Evolutionary conservation across 2,329 filamentous ascomycete species (phyloP).

Genomic region (Penicillium sp.): DNA sequence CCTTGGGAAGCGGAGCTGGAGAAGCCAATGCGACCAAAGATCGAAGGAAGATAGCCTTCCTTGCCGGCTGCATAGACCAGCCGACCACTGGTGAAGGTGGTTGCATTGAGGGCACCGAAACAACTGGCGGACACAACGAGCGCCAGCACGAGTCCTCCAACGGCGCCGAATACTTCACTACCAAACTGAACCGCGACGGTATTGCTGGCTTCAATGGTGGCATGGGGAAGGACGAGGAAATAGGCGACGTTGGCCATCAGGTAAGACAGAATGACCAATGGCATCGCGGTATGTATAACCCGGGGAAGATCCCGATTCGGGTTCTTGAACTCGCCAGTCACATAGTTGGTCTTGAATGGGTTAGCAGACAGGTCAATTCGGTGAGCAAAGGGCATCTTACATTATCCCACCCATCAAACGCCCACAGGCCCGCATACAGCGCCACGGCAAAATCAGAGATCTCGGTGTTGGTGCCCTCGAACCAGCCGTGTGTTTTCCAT

Average conservation of each 20-base stretch:
- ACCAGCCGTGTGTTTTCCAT: constrained; percentile 89
- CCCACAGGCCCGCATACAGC: constrained; percentile 93
- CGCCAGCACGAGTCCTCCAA: constrained; percentile 80
- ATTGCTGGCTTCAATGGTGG: constrained; percentile 80
- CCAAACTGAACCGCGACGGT: constrained; percentile 97
- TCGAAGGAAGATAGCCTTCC: constrained; percentile 82
- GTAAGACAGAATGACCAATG: constrained; percentile 86
- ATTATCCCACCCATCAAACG: constrained; percentile 98
- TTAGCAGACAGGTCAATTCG: constrained; percentile 1
- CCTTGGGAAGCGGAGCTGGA: constrained; percentile 37
- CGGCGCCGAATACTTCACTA: constrained; percentile 79
- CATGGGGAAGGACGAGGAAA: constrained; percentile 84
- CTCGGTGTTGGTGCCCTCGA: constrained; percentile 77
- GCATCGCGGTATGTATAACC: constrained; percentile 95
- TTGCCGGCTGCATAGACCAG: constrained; percentile 93
- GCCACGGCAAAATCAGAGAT: constrained; percentile 89
- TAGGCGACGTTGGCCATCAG: constrained; percentile 90
- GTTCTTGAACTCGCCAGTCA: constrained; percentile 94
- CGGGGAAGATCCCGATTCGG: constrained; percentile 85
- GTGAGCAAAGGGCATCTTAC: constrained; percentile 51
- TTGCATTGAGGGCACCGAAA: constrained; percentile 91
- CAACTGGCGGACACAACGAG: constrained; percentile 88
- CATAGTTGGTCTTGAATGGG: constrained; percentile 75
- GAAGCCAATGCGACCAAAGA: constrained; percentile 83
- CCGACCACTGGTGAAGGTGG: constrained; percentile 87